Percentiles rank a stretch among this genome's conserved stretches.
Conservation (phyloP, 2,329 filamentous ascomycete species). For the Colletotrichum agaves region DNA sequence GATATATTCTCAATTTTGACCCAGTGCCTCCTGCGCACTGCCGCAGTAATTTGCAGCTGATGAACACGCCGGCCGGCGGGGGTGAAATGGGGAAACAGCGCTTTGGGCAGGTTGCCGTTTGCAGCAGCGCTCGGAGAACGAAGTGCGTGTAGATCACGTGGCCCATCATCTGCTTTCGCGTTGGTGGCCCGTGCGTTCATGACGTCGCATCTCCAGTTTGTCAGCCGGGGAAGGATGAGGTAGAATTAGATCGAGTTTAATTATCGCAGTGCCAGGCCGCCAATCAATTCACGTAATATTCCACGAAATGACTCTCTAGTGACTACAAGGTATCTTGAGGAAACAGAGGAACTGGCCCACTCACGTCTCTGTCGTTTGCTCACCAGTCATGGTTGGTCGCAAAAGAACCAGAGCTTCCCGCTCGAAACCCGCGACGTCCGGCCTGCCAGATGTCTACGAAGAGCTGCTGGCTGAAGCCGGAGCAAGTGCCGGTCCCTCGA, state of each 20-base stretch:
- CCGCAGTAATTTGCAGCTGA: too few species aligned
- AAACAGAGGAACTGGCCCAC: too few species aligned
- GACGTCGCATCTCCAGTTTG: slow-evolving; percentile 9
- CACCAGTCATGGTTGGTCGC: slow-evolving; percentile 39
- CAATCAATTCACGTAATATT: not conserved
- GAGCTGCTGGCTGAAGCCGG: slow-evolving; percentile 62
- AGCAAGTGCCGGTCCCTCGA: slow-evolving; percentile 49
- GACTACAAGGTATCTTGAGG: too few species aligned
- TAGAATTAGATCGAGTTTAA: not conserved
- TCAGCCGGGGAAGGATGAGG: slow-evolving; percentile 1
- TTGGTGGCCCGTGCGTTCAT: slow-evolving; percentile 3
- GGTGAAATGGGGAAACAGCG: too few species aligned
- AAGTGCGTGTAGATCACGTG: not conserved
- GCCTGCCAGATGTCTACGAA: slow-evolving; percentile 55
- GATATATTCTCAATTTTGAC: too few species aligned
- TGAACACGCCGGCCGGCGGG: too few species aligned
- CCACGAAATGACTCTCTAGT: too few species aligned
- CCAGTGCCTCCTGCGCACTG: too few species aligned
- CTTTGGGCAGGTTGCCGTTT: too few species aligned
- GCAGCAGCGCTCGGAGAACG: too few species aligned
- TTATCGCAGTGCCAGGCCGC: not conserved
- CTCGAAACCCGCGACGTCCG: slow-evolving; percentile 35
- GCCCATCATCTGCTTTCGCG: not conserved
- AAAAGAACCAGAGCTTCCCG: slow-evolving; percentile 43
- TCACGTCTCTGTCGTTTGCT: too few species aligned